Evolutionary conservation across 116 monocot species (phyloP).

Genomic region (Dioscorea cayenensis): DNA sequence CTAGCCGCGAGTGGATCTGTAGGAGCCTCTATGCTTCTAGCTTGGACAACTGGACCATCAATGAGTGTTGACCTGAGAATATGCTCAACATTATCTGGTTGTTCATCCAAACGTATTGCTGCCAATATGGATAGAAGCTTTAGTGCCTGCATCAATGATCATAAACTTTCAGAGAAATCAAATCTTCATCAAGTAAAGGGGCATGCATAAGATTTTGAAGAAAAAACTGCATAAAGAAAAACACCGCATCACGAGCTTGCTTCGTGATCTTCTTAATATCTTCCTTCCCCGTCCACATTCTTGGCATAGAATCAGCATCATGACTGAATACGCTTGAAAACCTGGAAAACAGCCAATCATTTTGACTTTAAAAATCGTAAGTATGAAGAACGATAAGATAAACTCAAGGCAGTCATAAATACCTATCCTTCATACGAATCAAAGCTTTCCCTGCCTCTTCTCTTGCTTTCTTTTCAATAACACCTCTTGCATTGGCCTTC

Average conservation of each 20-base stretch:
- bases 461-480: constrained; percentile 59
- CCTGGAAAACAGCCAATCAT: constrained; percentile 26
- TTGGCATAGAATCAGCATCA: constrained; percentile 70
- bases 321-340: constrained; percentile 61
- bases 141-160: constrained; percentile 44
- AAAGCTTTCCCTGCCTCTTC: constrained; percentile 61
- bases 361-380: neutral
- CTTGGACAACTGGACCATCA: constrained; percentile 27
- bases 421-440: constrained; percentile 82
- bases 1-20: constrained; percentile 68
- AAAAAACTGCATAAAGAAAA: neutral
- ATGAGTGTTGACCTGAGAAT: constrained; percentile 46
- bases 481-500: constrained; percentile 39
- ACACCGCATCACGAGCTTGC: constrained; percentile 52
- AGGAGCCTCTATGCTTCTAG: constrained; percentile 13
- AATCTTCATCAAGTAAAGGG: neutral
- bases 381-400: neutral
- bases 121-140: constrained; percentile 56
- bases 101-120: constrained; percentile 61
- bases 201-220: neutral
- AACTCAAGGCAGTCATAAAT: neutral
- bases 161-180: neutral
- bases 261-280: constrained; percentile 56
- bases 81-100: constrained; percentile 48
- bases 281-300: constrained; percentile 80